Base-by-base conservation (phyloP, 192 early-diverging fungal genomes). In the Backusella liffmaniae region DNA sequence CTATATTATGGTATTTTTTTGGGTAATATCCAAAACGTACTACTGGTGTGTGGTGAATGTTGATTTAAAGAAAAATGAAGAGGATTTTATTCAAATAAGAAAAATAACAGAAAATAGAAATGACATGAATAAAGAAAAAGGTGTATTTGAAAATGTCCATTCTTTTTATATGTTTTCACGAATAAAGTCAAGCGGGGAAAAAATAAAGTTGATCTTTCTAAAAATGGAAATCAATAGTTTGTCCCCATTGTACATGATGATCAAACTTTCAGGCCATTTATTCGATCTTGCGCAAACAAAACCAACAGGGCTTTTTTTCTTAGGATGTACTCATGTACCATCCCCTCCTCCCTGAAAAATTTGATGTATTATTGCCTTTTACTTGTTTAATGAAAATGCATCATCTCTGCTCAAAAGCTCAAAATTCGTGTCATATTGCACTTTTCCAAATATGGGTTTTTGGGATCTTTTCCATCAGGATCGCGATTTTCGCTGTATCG, bases 131-230 rank as follows among this genome's bases (percentile, higher is more conserved):
- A 62, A 62, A 59, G 21, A 59, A 59, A 59, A 23, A 59, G 53
- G 53, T 59, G 3, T 3, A 62, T 62, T 62, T 29, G 3, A 29
- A 62, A 59, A 62, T 62, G 56, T 15, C 56, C 26, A 62, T 62
- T 29, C 56, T 10, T 62, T 62, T 62, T 62, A 62, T 62, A 62
- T 62, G 56, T 62, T 62, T 62, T 62, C 23, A 62, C 56, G 21
- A 62, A 62, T 62, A 3, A 26, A 62, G 56, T 9, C 23, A 62
- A 62, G 29, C 56, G 8, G 56, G 56, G 23, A 62, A 62, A 32
- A 29, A 62, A 62, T 62, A 62, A 62, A 56, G 26, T 29, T 62
- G 56, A 1, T 26, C 10, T 29, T 62, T 62, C 56, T 10, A 62
- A 62, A 62, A 62, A 62, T 62, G 26, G 56, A 62, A 62, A 29